Percentiles rank a stretch among this genome's conserved stretches.
Conservation (phyloP, 371 early-diverging fungal genomes). For the Rhizopus microsporus region DNA sequence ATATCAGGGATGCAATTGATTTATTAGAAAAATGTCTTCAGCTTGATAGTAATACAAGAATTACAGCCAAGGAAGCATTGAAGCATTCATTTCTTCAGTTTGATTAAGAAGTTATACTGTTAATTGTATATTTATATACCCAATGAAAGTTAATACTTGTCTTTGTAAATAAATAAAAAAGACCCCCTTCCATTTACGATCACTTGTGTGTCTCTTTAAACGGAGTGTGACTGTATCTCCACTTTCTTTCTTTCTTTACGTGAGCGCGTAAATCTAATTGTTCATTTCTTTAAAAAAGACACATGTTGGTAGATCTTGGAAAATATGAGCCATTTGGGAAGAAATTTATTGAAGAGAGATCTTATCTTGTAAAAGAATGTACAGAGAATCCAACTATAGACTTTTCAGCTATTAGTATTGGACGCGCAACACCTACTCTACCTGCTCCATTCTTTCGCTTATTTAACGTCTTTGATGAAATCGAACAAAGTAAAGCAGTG, state of each 20-base stretch:
- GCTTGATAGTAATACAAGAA: slow-evolving; percentile 43
- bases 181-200: neutral
- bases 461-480: slow-evolving; percentile 7
- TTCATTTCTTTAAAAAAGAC: neutral
- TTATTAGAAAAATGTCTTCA: slow-evolving; percentile 48
- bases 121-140: no score
- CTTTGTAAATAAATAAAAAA: neutral
- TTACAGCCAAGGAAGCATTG: slow-evolving; percentile 63
- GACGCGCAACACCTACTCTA: neutral
- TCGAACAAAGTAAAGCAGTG: neutral
- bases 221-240: neutral
- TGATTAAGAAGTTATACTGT: neutral
- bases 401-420: slow-evolving; percentile 5
- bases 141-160: no score
- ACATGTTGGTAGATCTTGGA: slow-evolving; percentile 18
- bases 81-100: slow-evolving; percentile 51
- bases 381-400: slow-evolving; percentile 8
- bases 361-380: slow-evolving; percentile 8
- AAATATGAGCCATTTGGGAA: slow-evolving; percentile 25
- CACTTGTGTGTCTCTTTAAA: neutral
- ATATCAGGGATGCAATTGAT: slow-evolving; percentile 36
- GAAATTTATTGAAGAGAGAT: slow-evolving; percentile 1
- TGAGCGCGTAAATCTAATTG: neutral
- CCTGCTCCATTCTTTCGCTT: slow-evolving; percentile 9
- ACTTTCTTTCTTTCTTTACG: neutral